Percentiles rank a stretch among this genome's conserved stretches.
These are phyloP conservation scores for Naganishia vaughanmartiniae DNA, from an alignment of 768 basidiomycete genomes.

Conservation along the genomic window DNA sequence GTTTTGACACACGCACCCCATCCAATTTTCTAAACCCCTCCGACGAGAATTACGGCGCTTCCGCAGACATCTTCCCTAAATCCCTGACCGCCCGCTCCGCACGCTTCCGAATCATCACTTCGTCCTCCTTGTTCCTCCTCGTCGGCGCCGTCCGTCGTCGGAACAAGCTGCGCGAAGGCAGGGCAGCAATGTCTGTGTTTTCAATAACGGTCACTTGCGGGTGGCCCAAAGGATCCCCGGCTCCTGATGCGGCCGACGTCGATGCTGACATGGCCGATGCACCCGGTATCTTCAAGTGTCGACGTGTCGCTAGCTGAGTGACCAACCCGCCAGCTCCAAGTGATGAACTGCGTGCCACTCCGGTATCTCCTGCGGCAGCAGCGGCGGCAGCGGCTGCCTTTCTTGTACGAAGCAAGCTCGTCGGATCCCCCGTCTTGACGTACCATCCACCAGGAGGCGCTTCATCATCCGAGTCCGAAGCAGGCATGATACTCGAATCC, in stretches of 20 bases:
- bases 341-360: slow-evolving; percentile 5
- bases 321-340: not conserved
- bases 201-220: slow-evolving; percentile 27
- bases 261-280: not conserved
- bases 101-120: slow-evolving; percentile 20
- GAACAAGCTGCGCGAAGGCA: slow-evolving; percentile 12
- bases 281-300: slow-evolving; percentile 5
- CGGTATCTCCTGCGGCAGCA: not conserved
- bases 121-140: slow-evolving; percentile 28
- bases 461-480: slow-evolving; percentile 52
- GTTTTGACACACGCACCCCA: not conserved
- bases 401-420: slow-evolving; percentile 9
- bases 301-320: not conserved
- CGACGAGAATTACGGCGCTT: not conserved
- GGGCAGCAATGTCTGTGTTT: slow-evolving; percentile 28
- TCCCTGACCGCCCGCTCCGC: slow-evolving; percentile 23
- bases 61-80: slow-evolving; percentile 22
- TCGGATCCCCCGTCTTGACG: slow-evolving; percentile 38
- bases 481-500: slow-evolving; percentile 46
- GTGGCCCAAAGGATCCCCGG: not conserved
- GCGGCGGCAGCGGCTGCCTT: slow-evolving; percentile 3
- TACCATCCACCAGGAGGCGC: slow-evolving; percentile 48
- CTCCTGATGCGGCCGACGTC: not conserved
- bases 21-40: not conserved
- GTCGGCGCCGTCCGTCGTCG: slow-evolving; percentile 32